Base-by-base conservation (phyloP, 2,329 filamentous ascomycete genomes). In the Apiospora sp. region DNA sequence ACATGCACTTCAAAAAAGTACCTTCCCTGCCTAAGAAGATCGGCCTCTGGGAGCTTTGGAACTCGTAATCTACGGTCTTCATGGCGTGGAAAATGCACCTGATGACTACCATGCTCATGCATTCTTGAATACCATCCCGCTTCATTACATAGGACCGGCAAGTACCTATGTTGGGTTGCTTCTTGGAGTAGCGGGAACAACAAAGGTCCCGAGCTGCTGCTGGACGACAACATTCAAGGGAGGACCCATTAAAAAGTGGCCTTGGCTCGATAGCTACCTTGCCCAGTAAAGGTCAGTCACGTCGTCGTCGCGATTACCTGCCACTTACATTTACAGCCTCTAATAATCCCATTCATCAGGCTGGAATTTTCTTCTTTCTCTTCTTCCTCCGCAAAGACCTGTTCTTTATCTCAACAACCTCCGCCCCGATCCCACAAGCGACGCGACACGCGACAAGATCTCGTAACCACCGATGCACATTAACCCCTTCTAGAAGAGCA, bases 181-280 rank as follows among this genome's bases (percentile, higher is more conserved):
- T 61, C 30, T 61, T 34, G 30, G 2, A n/a, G 30, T 24, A 6
- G 34, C 34, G 58, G 58, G 58, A 64, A 64, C 58, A 64, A 64
- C 34, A 64, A 41, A 64, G 58, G 58, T 22, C 14, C 58, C 58
- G 58, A 64, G 58, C 58, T 64, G 58, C 30, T 41, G 58, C 58
- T 41, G 34, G 58, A 64, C 30, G 34, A n/a, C 58, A 64, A n/a
- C 58, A 37, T n/a, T 41, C 19, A 41, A 64, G 58, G 54, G 58
- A 64, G 58, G 58, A 19, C 58, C 58, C 58, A 64, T 64, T 64
- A 64, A 64, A 64, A 64, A 64, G 58, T 64, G 58, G 58, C 34
- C 58, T 64, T 64, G 58, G 58, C 58, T 41, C 22, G 34, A 41
- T 13, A 64, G 58, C 30, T 64, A 64, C 58, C 58, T 41, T 41